Conservation (phyloP, 805 yeast genomes). For the Debaryomyces castellii region DNA sequence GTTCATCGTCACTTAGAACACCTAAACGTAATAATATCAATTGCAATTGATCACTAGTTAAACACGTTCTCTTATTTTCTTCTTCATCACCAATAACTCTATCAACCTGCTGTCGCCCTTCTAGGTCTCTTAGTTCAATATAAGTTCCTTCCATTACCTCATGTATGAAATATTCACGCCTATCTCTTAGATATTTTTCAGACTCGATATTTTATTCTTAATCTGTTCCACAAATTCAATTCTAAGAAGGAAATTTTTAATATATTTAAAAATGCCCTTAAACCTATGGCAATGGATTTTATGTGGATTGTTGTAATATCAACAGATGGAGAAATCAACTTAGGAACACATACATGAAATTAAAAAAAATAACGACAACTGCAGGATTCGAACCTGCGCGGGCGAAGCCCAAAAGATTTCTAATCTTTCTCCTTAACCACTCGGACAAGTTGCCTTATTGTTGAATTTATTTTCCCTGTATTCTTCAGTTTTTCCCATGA, state of each 20-base stretch:
- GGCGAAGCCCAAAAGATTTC: conserved; percentile 63
- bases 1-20: conserved; percentile 20
- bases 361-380: conserved; percentile 43
- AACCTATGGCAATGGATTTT: too few species aligned
- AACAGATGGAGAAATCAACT: too few species aligned
- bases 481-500: too few species aligned
- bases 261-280: too few species aligned
- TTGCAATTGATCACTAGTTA: conserved; percentile 8
- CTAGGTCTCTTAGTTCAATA: conserved; percentile 14
- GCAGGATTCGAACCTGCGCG: conserved; percentile 66
- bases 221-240: too few species aligned
- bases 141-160: conserved; percentile 8
- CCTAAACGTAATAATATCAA: conserved; percentile 22
- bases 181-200: too few species aligned
- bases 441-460: conserved; percentile 51
- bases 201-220: too few species aligned
- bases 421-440: conserved; percentile 59
- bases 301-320: too few species aligned
- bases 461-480: too few species aligned
- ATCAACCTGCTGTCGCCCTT: background rate
- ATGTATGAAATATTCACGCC: too few species aligned
- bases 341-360: background rate
- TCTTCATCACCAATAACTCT: background rate
- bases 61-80: background rate
- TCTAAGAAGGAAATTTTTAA: too few species aligned